Conservation (phyloP, 495 filamentous ascomycete species). For the Ascodesmis nigricans region DNA sequence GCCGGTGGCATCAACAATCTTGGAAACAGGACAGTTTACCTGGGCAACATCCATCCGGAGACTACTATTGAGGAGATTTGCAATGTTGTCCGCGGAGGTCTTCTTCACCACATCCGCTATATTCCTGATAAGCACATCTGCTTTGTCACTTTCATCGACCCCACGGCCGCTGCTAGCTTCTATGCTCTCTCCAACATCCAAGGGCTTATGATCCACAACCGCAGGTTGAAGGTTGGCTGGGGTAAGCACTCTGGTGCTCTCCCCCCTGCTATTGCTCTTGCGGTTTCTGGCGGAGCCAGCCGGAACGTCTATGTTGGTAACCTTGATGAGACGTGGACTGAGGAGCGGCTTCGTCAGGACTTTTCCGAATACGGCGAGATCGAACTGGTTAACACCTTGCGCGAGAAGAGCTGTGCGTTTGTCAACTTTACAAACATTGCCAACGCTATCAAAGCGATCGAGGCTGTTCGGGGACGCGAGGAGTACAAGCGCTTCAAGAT, state of each 20-base stretch:
- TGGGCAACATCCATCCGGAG: constrained; percentile 96
- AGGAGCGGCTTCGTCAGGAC: constrained; percentile 86
- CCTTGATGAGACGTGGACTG: constrained; percentile 87
- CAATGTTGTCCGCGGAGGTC: constrained; percentile 81
- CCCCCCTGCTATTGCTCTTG: constrained; percentile 85
- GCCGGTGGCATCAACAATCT: constrained; percentile 93
- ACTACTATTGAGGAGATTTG: constrained; percentile 98
- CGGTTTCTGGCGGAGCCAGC: constrained; percentile 86
- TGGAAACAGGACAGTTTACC: constrained; percentile 90
- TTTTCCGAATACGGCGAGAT: constrained; percentile 97
- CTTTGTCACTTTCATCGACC: constrained; percentile 98
- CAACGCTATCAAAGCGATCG: constrained; percentile 97
- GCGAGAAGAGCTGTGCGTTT: constrained; percentile 98
- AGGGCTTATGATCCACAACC: constrained; percentile 97
- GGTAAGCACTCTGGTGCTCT: constrained; percentile 96
- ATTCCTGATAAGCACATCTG: constrained; percentile 99
- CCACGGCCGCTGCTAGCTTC: constrained; percentile 91
- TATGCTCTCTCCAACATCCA: constrained; percentile 93
- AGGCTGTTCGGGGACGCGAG: constrained; percentile 78
- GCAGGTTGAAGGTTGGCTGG: constrained; percentile 95
- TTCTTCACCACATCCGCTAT: constrained; percentile 93
- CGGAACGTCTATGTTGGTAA: constrained; percentile 97
- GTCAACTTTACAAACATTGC: constrained; percentile 99
- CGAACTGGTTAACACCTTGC: constrained; percentile 84
- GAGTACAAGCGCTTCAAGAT: constrained; percentile 98